phyloP scores from a whole-genome alignment of 2,329 filamentous ascomycete genomes.

The Emmonsia crescens region DNA sequence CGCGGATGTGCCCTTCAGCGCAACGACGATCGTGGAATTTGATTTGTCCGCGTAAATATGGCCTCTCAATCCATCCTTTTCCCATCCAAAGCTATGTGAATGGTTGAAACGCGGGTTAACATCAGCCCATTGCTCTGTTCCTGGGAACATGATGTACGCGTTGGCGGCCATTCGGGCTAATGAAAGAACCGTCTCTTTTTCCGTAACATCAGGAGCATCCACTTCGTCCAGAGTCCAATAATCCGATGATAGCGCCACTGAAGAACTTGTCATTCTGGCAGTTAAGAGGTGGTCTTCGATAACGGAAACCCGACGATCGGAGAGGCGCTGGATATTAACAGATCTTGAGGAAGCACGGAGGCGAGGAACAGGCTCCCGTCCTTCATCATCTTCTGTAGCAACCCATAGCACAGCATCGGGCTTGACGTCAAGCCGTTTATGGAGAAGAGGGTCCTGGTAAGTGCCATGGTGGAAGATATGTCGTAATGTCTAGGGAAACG shows the following conservation, averaged over 20 bases:
- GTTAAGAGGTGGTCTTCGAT: constrained; percentile 70
- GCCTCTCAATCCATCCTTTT: constrained; percentile 74
- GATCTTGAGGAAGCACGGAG: constrained; percentile 54
- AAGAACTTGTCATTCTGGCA: constrained; percentile 57
- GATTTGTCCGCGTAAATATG: constrained; percentile 82
- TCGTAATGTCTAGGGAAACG: constrained; percentile 45
- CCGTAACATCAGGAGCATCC: constrained; percentile 66
- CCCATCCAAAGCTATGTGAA: constrained; percentile 85
- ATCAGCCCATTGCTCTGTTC: constrained; percentile 70
- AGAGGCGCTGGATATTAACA: constrained; percentile 66
- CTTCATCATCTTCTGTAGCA: constrained; percentile 30
- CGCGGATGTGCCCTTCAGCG: constrained; percentile 79
- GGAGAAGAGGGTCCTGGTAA: constrained; percentile 63
- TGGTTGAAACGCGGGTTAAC: constrained; percentile 72
- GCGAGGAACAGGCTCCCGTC: constrained; percentile 34
- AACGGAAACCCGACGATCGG: constrained; percentile 62
- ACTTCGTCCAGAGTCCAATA: constrained; percentile 79
- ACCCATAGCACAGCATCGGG: constrained; percentile 44
- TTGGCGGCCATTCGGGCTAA: constrained; percentile 83
- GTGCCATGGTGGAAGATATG: constrained; percentile 92
- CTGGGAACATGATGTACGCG: constrained; percentile 69
- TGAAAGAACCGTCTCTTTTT: constrained; percentile 72
- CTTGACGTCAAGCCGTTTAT: constrained; percentile 63
- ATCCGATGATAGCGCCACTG: constrained; percentile 56
- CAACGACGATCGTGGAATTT: constrained; percentile 82